A percentile compares a stretch with the other conserved stretches of the same genome.
Conservation (phyloP, 148 eudicot species). For the Rhododendron mucronatum region DNA sequence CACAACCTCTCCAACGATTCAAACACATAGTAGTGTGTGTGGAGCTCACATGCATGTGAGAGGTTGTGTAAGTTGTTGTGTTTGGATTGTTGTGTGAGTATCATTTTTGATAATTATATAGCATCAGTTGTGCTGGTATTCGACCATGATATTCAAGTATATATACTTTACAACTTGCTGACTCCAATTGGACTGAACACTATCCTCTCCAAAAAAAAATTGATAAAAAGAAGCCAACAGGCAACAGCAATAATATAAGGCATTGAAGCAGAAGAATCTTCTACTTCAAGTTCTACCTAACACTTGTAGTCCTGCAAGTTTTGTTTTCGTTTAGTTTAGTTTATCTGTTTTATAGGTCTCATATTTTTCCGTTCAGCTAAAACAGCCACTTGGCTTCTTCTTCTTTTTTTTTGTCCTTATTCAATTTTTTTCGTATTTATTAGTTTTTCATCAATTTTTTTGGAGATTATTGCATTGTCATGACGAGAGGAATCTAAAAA, state of each 20-base stretch:
- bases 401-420: no score
- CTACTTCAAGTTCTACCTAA: neutral
- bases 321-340: neutral
- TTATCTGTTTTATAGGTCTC: neutral
- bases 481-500: no score
- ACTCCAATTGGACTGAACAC: neutral
- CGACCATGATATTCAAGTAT: neutral
- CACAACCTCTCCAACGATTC: no score
- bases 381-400: no score
- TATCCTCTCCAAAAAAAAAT: neutral
- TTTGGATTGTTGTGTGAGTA: no score
- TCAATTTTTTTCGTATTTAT: no score
- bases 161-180: neutral
- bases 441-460: no score
- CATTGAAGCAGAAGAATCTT: neutral
- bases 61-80: no score
- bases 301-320: neutral
- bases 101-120: no score
- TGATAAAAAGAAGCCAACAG: neutral
- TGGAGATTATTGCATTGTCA: no score
- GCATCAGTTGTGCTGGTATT: neutral
- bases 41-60: no score
- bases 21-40: no score
- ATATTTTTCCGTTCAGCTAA: neutral
- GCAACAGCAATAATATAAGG: neutral